phyloP scores from a whole-genome alignment of 805 yeast species.

The Saturnispora diversa region DNA sequence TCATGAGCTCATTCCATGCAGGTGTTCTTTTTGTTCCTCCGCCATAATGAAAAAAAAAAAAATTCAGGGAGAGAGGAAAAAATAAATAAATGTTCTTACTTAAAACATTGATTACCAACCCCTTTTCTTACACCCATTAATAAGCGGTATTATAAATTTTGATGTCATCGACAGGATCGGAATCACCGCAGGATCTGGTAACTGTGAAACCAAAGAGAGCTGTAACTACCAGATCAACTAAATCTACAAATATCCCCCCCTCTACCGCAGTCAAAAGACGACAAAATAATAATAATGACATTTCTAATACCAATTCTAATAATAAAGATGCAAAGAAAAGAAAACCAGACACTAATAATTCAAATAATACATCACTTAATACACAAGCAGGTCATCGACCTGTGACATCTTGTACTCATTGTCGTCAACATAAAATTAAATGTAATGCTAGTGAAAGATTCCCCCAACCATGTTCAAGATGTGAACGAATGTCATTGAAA shows the following conservation, averaged over 20 bases:
- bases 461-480: constrained; percentile 76
- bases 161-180: not conserved
- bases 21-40: no score
- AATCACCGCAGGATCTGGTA: not conserved
- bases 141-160: not conserved
- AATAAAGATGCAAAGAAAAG: constrained; percentile 7
- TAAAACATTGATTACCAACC: no score
- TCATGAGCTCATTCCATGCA: no score
- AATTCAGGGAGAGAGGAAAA: no score
- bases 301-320: not conserved
- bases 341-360: constrained; percentile 1
- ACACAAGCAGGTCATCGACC: constrained; percentile 61
- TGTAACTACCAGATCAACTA: not conserved
- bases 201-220: constrained; percentile 7
- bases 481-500: constrained; percentile 66
- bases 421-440: constrained; percentile 89
- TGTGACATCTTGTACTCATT: constrained; percentile 87
- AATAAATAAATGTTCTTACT: no score
- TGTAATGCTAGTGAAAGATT: constrained; percentile 83
- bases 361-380: not conserved
- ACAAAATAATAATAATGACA: not conserved
- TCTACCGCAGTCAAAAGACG: not conserved
- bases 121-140: not conserved
- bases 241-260: constrained; percentile 1
- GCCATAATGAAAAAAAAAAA: no score